Evolutionary conservation across 768 basidiomycete genomes (phyloP).

Genomic region (Dioszegia hungarica): DNA sequence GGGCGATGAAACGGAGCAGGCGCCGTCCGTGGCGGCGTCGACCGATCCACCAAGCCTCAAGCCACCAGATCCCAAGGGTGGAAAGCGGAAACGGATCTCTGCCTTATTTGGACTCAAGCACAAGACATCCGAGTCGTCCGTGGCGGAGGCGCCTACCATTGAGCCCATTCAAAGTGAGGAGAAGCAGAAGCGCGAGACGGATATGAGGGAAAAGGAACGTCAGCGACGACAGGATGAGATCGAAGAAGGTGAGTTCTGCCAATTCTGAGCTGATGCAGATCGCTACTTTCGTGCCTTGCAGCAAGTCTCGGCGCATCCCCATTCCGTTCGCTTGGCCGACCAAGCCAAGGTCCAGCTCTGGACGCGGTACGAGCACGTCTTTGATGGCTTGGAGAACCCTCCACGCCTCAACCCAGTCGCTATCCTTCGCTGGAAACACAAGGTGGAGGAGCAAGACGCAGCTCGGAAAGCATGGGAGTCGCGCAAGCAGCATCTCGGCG

Average conservation of each 20-base stretch:
- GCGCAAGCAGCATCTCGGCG: constrained; percentile 9
- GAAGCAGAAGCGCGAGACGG: constrained; percentile 14
- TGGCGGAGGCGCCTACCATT: not conserved
- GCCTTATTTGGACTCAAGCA: constrained; percentile 3
- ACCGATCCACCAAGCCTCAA: not conserved
- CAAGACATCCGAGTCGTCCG: not conserved
- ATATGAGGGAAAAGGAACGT: constrained; percentile 26
- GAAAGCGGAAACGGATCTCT: not conserved
- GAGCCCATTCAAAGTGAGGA: not conserved
- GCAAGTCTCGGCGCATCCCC: constrained; percentile 40
- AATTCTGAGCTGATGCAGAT: constrained; percentile 19
- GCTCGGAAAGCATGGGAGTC: constrained; percentile 26
- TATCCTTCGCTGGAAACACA: constrained; percentile 32
- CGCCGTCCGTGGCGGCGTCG: not conserved
- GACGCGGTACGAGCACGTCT: constrained; percentile 34
- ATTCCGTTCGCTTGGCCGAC: constrained; percentile 25
- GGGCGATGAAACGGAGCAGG: constrained; percentile 8
- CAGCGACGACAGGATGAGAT: constrained; percentile 36
- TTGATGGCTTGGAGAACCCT: constrained; percentile 35
- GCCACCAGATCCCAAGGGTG: not conserved
- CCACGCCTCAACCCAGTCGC: constrained; percentile 35
- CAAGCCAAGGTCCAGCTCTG: constrained; percentile 25
- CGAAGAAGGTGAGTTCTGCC: constrained; percentile 27
- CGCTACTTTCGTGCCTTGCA: constrained; percentile 31
- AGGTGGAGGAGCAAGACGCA: constrained; percentile 25